Evolutionary conservation across 179 eudicot genomes (phyloP).

Genomic region (Beta corolliflora): DNA sequence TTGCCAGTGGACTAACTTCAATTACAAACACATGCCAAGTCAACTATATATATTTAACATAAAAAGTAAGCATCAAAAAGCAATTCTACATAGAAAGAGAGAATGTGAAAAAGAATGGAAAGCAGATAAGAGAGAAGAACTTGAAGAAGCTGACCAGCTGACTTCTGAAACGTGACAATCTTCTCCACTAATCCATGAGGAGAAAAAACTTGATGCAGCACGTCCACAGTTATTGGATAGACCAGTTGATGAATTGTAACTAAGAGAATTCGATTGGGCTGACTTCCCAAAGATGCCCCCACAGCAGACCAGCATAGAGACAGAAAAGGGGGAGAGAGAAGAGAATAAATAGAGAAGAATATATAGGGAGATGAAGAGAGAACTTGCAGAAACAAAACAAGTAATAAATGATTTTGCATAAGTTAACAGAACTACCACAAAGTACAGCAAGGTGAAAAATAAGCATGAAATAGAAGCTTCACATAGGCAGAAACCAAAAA

Average conservation of each 20-base stretch:
- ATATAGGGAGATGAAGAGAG: conserved; percentile 51
- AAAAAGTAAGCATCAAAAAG: conserved; percentile 4
- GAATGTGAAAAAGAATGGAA: conserved; percentile 20
- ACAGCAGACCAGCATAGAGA: conserved; percentile 49
- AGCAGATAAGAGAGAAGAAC: conserved; percentile 33
- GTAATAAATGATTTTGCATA: conserved; percentile 9
- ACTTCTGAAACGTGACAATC: conserved; percentile 76
- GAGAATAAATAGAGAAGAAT: conserved; percentile 43
- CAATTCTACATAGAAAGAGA: conserved; percentile 27
- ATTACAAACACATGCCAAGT: conserved; percentile 14
- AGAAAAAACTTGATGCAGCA: conserved; percentile 99
- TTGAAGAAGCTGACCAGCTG: conserved; percentile 89
- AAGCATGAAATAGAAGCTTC: background rate
- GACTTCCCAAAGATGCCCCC: conserved; percentile 57
- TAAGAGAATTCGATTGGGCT: conserved; percentile 99
- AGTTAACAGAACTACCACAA: conserved; percentile 9
- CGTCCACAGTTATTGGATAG: conserved; percentile 97
- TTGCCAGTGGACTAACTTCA: background rate
- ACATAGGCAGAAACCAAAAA: conserved; percentile 13
- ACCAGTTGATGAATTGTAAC: conserved; percentile 93
- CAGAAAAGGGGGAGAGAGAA: conserved; percentile 44
- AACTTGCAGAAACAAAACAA: conserved; percentile 19
- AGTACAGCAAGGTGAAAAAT: conserved; percentile 2
- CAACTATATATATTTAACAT: conserved; percentile 1
- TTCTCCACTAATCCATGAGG: conserved; percentile 53